Evolutionary conservation across 2,329 filamentous ascomycete genomes (phyloP).

Genomic region (Neofusicoccum cordaticola): DNA sequence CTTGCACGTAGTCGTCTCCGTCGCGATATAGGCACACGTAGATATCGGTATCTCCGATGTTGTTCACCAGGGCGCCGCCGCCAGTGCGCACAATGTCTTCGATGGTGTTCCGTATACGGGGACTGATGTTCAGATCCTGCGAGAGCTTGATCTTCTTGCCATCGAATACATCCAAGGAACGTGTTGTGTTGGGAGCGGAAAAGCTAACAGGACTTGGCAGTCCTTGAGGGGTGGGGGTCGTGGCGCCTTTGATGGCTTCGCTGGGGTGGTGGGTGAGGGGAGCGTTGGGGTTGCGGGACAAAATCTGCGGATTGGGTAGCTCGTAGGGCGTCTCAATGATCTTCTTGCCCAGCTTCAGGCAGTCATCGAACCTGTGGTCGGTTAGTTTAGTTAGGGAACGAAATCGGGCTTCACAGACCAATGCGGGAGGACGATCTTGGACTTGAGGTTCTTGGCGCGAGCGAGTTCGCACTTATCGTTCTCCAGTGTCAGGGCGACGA

Average conservation of each 20-base stretch:
- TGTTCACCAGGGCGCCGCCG: conserved; percentile 65
- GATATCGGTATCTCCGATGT: conserved; percentile 71
- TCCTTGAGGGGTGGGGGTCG: conserved; percentile 48
- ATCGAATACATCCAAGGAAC: conserved; percentile 63
- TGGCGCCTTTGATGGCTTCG: conserved; percentile 64
- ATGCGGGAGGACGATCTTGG: conserved; percentile 87
- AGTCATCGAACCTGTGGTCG: conserved; percentile 83
- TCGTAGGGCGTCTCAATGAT: conserved; percentile 86
- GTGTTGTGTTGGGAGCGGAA: conserved; percentile 1
- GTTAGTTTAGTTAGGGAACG: conserved; percentile 18
- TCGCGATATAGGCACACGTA: conserved; percentile 86
- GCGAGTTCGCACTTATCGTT: conserved; percentile 68
- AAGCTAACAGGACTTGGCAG: conserved; percentile 27
- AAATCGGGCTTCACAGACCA: conserved; percentile 57
- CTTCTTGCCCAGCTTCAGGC: conserved; percentile 84
- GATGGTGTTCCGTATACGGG: conserved; percentile 65
- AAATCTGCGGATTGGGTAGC: conserved; percentile 80
- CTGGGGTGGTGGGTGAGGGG: conserved; percentile 23
- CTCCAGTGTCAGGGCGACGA: conserved; percentile 77
- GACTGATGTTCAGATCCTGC: conserved; percentile 67
- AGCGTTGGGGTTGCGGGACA: conserved; percentile 38
- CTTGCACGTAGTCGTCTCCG: conserved; percentile 71
- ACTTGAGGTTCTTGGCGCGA: conserved; percentile 62
- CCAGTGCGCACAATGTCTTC: conserved; percentile 67
- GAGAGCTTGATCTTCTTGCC: conserved; percentile 76